Evolutionary conservation across 31 red algal genomes (phyloP).

Genomic region (Porphyra umbilicalis): DNA sequence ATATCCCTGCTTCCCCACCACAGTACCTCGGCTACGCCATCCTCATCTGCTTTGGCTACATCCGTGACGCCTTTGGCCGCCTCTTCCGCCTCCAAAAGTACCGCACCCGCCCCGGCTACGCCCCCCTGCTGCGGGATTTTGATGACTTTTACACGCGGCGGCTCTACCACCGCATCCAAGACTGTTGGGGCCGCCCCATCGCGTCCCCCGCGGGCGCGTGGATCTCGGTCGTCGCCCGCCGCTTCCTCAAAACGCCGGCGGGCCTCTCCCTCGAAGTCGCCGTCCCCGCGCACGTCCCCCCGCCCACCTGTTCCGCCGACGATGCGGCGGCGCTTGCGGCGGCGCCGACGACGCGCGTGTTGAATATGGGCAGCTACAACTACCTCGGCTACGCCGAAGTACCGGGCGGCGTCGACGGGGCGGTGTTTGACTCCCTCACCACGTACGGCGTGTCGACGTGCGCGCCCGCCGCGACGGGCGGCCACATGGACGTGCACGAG

Average conservation of each 20-base stretch:
- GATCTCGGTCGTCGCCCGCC: constrained; percentile 76
- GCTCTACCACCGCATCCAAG: constrained; percentile 81
- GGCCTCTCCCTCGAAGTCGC: not conserved
- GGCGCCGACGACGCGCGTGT: constrained; percentile 36
- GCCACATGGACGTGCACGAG: constrained; percentile 38
- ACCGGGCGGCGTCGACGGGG: constrained; percentile 63
- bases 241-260: not conserved
- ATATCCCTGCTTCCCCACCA: not conserved
- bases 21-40: constrained; percentile 80
- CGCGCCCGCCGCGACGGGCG: constrained; percentile 39
- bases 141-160: constrained; percentile 98
- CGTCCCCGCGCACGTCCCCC: not conserved
- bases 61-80: constrained; percentile 52
- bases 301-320: not conserved
- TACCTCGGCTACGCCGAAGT: constrained; percentile 97
- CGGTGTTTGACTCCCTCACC: constrained; percentile 47
- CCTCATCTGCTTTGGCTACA: constrained; percentile 72
- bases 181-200: constrained; percentile 94
- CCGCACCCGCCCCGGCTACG: constrained; percentile 21
- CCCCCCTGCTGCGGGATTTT: constrained; percentile 72
- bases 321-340: not conserved
- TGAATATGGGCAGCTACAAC: constrained; percentile 94
- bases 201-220: constrained; percentile 71
- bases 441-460: constrained; percentile 46
- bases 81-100: constrained; percentile 18